Evolutionary conservation across 768 basidiomycete species (phyloP), one percentile per base, ranked within the genome.

Genomic region (Amanita fuliginea): DNA sequence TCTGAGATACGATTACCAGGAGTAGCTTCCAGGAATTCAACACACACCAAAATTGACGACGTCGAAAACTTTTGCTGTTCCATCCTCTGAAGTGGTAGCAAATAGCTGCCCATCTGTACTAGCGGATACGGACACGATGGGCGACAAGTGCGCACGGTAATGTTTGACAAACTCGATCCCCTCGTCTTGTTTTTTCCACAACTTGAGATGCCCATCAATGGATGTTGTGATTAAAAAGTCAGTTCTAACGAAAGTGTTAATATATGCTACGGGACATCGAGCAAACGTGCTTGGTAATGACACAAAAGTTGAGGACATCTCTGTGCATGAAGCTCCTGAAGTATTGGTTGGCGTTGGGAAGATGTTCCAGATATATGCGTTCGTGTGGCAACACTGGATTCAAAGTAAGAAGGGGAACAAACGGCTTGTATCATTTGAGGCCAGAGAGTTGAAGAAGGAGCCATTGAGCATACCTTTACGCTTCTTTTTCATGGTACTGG

Each of bases 111-210:
- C 96, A 61, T 99, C 94, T 39, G 83, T 83, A 58, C 91, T 94
- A 21, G 84, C 86, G 19, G 86, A 86, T 3, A 97, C 83, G 6
- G 77, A 80, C 3, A 81, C 70, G 21, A 98, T 76, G 7, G 89
- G 79, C 21, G 77, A 74, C 18, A 94, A 72, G 58, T 96, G 94
- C 1, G 96, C 92, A 41, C 96, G 83, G 64, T 95, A 99, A 56
- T 94, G 90, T 67, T 99, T 99, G 52, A 98, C 95, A 58, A 97
- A 98, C 67, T 98, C 96, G 59, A 99, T 92, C 3, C 94, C 95
- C 5, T 72, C 63, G 18, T 93, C 87, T 68, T 96, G 93, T 66
- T 99, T 99, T 73, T 96, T 98, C 96, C 96, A 99, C n/a, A 99
- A 67, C 64, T 99, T 99, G 54, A 98, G 65, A 64, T 93, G 86